Base-by-base conservation (phyloP, 2,329 filamentous ascomycete species). In the Nannizzia gypsea region DNA sequence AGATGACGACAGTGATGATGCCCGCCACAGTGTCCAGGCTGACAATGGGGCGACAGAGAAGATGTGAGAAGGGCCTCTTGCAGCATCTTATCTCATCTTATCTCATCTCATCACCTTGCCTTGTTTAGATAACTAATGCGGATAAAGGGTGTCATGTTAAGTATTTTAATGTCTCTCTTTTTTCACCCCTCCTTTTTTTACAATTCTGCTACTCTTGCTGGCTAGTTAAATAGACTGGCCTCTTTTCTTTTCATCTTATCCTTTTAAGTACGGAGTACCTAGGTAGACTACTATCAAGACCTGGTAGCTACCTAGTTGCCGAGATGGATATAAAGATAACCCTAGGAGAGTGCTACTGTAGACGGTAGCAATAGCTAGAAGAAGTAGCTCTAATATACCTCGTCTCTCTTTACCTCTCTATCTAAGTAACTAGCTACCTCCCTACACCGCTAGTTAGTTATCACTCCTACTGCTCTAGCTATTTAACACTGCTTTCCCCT, bases 1-100 rank as follows among this genome's bases (percentile, higher is more conserved):
- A 46, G 61, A 61, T 17, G 59, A 61, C 6, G 26, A 54, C 3
- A 52, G 48, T 34, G 50, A 54, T 54, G 50, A 54, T 31, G 50
- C 26, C 15, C 50, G 31, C 6, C 24, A 31, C 1, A 54, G 26
- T 17, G n/a, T 54, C 15, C 50, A 54, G 26, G 50, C 31, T 54
- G 50, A 54, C 26, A 34, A 34, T 9, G 26, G n/a, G 15, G 3
- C 50, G 8, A n/a, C n/a, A 6, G 50, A 54, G n/a, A 54, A 54
- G 26, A 31, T 54, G n/a, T 54, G 15, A 54, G 28, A 54, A 34
- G 50, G 13, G 26, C 34, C 13, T 13, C 31, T 36, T 36, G 3
- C 31, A 11, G 31, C 31, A 36, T 36, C 31, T 36, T 11, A 36
- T 36, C 31, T 36, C 31, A 36, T 36, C 9, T 36, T 36, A 36